Percentiles rank a stretch among this genome's conserved stretches.
Evolutionary conservation across 768 basidiomycete genomes (phyloP).

Genomic region (Tulasnella calospora): DNA sequence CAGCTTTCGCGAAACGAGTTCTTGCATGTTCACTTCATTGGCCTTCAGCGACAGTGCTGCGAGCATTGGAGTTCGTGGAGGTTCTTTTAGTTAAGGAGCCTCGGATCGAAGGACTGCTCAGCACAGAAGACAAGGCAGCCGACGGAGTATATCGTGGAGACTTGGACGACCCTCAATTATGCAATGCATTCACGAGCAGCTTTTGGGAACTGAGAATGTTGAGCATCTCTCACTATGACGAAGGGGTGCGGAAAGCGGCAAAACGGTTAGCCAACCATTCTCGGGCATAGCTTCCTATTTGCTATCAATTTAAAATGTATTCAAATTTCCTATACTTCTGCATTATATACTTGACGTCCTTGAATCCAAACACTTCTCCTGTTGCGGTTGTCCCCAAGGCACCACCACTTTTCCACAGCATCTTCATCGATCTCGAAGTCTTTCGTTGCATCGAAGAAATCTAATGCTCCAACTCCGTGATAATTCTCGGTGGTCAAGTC

Average conservation of each 20-base stretch:
- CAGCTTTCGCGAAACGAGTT: conserved; percentile 93
- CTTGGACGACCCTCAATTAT: conserved; percentile 82
- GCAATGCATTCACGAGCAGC: conserved; percentile 74
- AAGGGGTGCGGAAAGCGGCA: conserved; percentile 63
- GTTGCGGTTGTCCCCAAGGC: conserved; percentile 67
- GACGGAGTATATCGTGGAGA: conserved; percentile 84
- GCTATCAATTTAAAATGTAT: not conserved
- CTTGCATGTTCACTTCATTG: conserved; percentile 75
- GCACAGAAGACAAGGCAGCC: conserved; percentile 76
- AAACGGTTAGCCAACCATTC: conserved; percentile 33
- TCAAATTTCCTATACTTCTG: not conserved
- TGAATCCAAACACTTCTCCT: conserved; percentile 70
- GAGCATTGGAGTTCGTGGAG: conserved; percentile 67
- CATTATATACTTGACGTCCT: conserved; percentile 40
- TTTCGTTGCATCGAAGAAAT: conserved; percentile 53
- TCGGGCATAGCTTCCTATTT: conserved; percentile 1
- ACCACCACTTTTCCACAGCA: conserved; percentile 87
- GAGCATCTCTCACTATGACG: conserved; percentile 53
- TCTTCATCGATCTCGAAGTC: conserved; percentile 41
- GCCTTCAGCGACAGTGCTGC: conserved; percentile 60
- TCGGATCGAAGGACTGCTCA: conserved; percentile 75
- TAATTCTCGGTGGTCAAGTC: conserved; percentile 43
- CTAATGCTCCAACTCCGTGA: conserved; percentile 57
- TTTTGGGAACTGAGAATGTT: conserved; percentile 75
- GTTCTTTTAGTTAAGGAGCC: conserved; percentile 69